A percentile compares a stretch with the other conserved stretches of the same genome.
phyloP scores from a whole-genome alignment of 257 asterid genomes.

The Voacanga thouarsii region DNA sequence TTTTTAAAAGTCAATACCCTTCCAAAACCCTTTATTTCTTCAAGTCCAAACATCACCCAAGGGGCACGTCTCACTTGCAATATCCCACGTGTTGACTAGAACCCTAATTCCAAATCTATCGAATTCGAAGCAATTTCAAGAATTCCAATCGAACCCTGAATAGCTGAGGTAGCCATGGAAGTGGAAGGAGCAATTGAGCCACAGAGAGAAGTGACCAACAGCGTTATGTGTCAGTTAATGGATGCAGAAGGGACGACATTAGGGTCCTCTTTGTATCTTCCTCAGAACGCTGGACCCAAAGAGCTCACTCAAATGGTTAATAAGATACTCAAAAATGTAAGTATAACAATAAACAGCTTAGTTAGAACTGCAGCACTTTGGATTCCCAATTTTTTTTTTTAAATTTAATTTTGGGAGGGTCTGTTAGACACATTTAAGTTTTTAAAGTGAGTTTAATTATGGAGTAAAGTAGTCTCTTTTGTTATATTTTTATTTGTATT shows the following conservation, averaged over 20 bases:
- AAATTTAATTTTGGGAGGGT: not conserved
- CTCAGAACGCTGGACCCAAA: constrained; percentile 72
- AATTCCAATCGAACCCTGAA: not conserved
- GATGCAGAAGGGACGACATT: constrained; percentile 67
- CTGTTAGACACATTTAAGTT: not conserved
- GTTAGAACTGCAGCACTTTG: not conserved
- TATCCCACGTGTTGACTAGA: not conserved
- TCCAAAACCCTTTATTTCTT: not conserved
- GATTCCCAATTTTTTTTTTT: no score
- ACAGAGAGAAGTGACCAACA: constrained; percentile 46
- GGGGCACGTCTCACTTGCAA: not conserved
- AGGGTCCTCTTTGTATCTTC: constrained; percentile 67
- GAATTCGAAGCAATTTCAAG: not conserved
- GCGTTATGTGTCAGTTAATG: constrained; percentile 65
- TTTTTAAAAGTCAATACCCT: no score
- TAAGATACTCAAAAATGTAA: constrained; percentile 67
- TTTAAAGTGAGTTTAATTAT: not conserved
- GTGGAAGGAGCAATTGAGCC: constrained; percentile 37
- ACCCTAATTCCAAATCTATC: not conserved
- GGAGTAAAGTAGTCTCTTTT: not conserved
- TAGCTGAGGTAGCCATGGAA: constrained; percentile 28
- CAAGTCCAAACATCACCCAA: not conserved
- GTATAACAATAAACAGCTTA: not conserved
- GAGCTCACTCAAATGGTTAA: constrained; percentile 86
- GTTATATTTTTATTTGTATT: not conserved